Conservation (phyloP, 371 early-diverging fungal species). For the Ecytonucleospora hepatopenaei region DNA sequence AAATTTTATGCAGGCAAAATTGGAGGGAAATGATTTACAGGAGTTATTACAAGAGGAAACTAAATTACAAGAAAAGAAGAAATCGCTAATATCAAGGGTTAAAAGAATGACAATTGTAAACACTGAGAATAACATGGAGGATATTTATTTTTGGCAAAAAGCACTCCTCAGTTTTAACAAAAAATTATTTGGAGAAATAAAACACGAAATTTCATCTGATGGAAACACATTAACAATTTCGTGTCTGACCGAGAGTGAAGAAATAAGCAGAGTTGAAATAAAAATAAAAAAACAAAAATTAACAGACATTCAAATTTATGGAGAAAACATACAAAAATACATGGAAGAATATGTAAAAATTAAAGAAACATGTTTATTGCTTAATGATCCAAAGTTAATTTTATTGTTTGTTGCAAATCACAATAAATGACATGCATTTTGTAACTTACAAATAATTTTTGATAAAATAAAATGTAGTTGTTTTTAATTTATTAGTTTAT, state of each 20-base stretch:
- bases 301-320: no score
- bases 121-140: conserved; percentile 42
- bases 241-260: no score
- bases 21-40: conserved; percentile 5
- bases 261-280: no score
- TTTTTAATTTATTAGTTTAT: no score
- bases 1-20: conserved; percentile 4
- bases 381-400: neutral
- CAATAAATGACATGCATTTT: no score
- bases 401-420: no score
- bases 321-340: no score
- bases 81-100: conserved; percentile 19
- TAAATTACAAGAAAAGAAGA: conserved; percentile 9
- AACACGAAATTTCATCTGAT: neutral
- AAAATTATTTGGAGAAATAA: conserved; percentile 36
- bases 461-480: no score
- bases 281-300: no score
- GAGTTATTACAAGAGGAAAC: conserved; percentile 19
- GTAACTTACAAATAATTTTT: no score
- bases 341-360: neutral
- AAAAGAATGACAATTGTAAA: conserved; percentile 36
- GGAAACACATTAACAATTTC: no score
- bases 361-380: neutral
- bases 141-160: conserved; percentile 41
- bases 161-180: conserved; percentile 17